phyloP scores from a whole-genome alignment of 2,329 filamentous ascomycete genomes.

The Leptodontidium sp. region DNA sequence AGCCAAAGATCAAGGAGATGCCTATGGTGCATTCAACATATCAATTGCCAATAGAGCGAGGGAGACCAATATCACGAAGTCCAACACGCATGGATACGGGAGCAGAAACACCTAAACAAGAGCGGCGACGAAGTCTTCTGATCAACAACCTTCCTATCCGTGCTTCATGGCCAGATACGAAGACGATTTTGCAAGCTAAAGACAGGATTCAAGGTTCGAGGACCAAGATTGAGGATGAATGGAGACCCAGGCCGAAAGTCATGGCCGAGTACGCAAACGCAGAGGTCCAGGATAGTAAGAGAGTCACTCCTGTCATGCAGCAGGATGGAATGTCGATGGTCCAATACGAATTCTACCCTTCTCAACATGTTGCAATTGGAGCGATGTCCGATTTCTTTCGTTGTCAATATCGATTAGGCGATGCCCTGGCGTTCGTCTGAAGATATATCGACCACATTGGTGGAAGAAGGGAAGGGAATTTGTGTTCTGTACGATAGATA shows the following conservation, averaged over 20 bases:
- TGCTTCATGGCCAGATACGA: background rate
- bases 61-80: background rate
- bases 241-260: background rate
- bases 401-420: slow-evolving; percentile 31
- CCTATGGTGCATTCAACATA: background rate
- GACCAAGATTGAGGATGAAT: background rate
- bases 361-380: slow-evolving; percentile 24
- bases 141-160: background rate
- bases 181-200: background rate
- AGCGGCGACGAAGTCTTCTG: background rate
- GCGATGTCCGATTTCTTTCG: slow-evolving; percentile 34
- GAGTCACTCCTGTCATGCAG: background rate
- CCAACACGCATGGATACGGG: background rate
- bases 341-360: background rate
- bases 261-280: background rate
- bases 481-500: background rate
- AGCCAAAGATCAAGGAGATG: background rate
- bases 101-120: background rate
- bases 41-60: background rate
- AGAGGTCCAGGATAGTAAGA: background rate
- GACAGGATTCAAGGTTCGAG: background rate
- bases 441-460: background rate
- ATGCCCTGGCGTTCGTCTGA: slow-evolving; percentile 34
- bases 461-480: background rate
- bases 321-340: background rate